Conservation (phyloP, 441 rosid species). For the Codiaeum variegatum region DNA sequence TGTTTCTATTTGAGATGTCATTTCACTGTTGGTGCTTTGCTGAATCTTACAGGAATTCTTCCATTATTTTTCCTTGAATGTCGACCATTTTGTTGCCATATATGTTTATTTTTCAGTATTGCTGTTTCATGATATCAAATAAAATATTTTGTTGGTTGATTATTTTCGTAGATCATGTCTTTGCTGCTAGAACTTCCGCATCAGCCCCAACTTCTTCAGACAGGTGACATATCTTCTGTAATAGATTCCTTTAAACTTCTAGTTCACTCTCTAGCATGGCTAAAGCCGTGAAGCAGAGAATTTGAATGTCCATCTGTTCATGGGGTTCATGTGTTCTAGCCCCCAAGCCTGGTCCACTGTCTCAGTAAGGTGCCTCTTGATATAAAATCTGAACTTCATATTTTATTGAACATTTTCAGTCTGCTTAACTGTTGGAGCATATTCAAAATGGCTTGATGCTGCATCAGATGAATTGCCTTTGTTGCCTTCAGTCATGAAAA, state of each 20-base stretch:
- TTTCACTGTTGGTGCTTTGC: background rate
- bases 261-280: background rate
- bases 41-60: background rate
- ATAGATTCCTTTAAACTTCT: slow-evolving; percentile 2
- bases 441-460: slow-evolving; percentile 94
- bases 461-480: slow-evolving; percentile 67
- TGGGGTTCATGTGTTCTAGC: background rate
- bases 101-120: background rate
- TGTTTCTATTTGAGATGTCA: background rate
- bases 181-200: slow-evolving; percentile 58
- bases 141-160: slow-evolving; percentile 1
- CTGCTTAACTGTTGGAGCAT: slow-evolving; percentile 94
- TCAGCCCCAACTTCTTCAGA: slow-evolving; percentile 90
- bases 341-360: slow-evolving; percentile 10
- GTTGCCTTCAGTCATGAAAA: slow-evolving; percentile 67
- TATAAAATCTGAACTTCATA: slow-evolving; percentile 19
- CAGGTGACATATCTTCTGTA: slow-evolving; percentile 47
- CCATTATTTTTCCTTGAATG: background rate
- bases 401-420: slow-evolving; percentile 48
- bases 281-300: slow-evolving; percentile 16
- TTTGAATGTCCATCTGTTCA: slow-evolving; percentile 9
- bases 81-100: background rate
- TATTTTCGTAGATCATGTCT: slow-evolving; percentile 23
- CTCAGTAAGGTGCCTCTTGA: slow-evolving; percentile 18
- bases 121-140: background rate